Base-by-base conservation (phyloP, 176 grass and related monocot genomes). In the Triticum dicoccoides region DNA sequence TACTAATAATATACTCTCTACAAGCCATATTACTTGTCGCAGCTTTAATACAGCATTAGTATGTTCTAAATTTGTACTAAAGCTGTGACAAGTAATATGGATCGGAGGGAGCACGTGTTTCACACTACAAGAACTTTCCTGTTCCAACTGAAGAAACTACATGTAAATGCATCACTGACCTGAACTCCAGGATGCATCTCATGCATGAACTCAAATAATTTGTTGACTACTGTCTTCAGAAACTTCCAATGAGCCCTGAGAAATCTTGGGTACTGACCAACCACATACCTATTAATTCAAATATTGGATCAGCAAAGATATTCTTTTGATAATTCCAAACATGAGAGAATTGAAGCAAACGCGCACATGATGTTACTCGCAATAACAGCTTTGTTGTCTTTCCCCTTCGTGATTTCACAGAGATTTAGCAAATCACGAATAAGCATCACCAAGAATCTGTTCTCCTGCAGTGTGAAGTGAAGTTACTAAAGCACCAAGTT, bases 151-250 rank as follows among this genome's bases (percentile, higher is more conserved):
- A 78, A 23, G 29, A 12, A 78, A 82, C 63, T 24, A 79, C 29
- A 84, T 20, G 68, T 10, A 70, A 83, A 44, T n/a, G 52, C 38
- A 72, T 17, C 23, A 70, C 69, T 70, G n/a, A 98, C 97, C 94
- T 99, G 97, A 91, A 99, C 97, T 84, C 97, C 97, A 83, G 97
- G 97, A 87, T 99, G 97, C 86, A 92, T 97, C 89, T 99, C 97
- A 71, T 99, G 97, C 97, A 99, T 99, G 86, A 99, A 99, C 85
- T 99, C 97, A 72, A 97, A 99, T 79, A 97, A 92, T 61, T 99
- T 99, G 80, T 99, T 99, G 49, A 99, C 94, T 35, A 99, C 97
- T 4, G 97, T 99, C 84, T 99, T 99, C 62, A 99, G 80, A 87
- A 99, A 97, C 85, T 99, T 99, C 97, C 97, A 99, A 77, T 99